phyloP scores from a whole-genome alignment of 78 protist genomes.

The Dictyostelium brefeldianum region DNA sequence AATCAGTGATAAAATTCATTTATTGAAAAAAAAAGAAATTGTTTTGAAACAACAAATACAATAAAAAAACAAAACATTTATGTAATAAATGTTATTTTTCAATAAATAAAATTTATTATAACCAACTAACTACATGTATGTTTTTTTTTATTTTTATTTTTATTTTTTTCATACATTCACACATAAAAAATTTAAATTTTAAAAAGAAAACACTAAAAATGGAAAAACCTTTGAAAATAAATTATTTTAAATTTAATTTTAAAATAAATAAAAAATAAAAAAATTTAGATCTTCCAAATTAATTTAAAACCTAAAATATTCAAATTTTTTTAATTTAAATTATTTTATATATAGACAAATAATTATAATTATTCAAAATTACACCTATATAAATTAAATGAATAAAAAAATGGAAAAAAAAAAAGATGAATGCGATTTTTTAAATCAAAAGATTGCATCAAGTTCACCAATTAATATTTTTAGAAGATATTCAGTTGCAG shows the following conservation, averaged over 20 bases:
- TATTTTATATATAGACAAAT: not conserved
- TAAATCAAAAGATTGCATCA: not conserved
- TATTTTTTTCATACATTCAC: not conserved
- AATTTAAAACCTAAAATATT: not conserved
- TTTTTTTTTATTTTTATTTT: not conserved
- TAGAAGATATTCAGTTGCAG: conserved; percentile 49
- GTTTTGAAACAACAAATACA: not conserved
- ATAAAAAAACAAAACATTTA: not conserved
- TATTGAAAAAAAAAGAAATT: not conserved
- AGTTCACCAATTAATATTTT: conserved; percentile 47
- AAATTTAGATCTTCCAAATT: too few species aligned
- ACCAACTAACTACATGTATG: too few species aligned
- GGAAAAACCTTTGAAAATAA: not conserved
- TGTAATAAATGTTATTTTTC: not conserved
- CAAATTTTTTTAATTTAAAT: not conserved
- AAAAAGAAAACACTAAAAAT: too few species aligned
- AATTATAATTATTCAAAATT: not conserved
- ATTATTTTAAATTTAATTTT: not conserved
- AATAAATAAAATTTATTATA: too few species aligned
- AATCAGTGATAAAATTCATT: not conserved
- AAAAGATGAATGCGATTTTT: conserved; percentile 15
- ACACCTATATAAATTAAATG: too few species aligned
- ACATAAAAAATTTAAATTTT: too few species aligned
- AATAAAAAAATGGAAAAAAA: conserved; percentile 9
- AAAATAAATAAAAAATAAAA: not conserved